phyloP scores from a whole-genome alignment of 306 rosid species.

The Pyrus betulifolia region DNA sequence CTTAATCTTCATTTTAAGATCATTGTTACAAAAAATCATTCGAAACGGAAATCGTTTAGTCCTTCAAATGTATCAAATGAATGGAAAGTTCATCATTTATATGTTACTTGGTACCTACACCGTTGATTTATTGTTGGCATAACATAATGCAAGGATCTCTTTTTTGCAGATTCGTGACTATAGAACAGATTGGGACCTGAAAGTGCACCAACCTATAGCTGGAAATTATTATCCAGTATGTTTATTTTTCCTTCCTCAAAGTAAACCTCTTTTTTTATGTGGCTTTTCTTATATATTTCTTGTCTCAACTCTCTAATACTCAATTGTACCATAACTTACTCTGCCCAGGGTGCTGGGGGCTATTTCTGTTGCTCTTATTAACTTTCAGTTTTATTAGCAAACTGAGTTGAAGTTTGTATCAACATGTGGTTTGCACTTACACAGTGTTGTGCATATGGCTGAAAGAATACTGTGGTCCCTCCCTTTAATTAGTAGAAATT shows the following conservation, averaged over 20 bases:
- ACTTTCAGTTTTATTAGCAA: not conserved
- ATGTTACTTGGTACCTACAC: no score
- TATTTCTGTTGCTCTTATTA: not conserved
- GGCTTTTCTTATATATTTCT: not conserved
- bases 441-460: not conserved
- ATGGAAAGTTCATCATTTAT: no score
- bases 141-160: not conserved
- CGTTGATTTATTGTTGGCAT: not conserved
- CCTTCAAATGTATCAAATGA: no score
- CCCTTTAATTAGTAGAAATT: not conserved
- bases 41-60: no score
- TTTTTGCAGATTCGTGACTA: constrained; percentile 43
- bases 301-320: not conserved
- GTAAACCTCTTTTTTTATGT: not conserved
- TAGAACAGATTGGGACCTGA: constrained; percentile 47
- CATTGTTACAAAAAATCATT: no score
- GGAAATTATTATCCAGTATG: constrained; percentile 62
- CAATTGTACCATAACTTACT: not conserved
- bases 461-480: not conserved
- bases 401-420: not conserved
- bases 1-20: no score
- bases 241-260: constrained; percentile 1
- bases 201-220: constrained; percentile 53
- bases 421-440: not conserved
- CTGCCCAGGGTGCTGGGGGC: not conserved